Evolutionary conservation across 1,139 yeast species (phyloP).

Genomic region (Taiozyma sp.): DNA sequence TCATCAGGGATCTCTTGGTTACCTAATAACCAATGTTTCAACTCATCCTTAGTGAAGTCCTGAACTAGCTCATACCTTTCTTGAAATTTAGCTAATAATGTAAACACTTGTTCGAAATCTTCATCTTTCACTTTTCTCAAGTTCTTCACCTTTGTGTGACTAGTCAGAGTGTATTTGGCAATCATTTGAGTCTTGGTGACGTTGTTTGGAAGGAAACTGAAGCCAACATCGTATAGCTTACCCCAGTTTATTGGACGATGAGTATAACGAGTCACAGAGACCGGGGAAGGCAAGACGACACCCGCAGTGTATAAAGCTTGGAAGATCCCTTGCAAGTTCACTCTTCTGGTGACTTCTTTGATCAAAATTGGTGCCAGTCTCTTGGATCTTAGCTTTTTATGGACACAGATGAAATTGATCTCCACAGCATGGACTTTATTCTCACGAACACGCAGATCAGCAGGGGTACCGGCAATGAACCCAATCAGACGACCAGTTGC

Average conservation of each 20-base stretch:
- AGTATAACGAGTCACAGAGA: constrained; percentile 84
- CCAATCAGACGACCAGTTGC: constrained; percentile 76
- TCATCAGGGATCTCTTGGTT: constrained; percentile 27
- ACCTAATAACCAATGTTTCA: constrained; percentile 77
- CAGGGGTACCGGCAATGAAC: constrained; percentile 88
- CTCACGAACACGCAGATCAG: constrained; percentile 57
- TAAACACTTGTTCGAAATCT: constrained; percentile 63
- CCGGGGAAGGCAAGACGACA: constrained; percentile 83
- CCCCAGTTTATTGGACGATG: constrained; percentile 95
- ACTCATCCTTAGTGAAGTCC: constrained; percentile 61
- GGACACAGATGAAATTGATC: constrained; percentile 90
- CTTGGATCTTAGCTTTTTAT: constrained; percentile 88
- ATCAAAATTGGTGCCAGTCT: constrained; percentile 91
- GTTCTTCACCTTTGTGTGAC: constrained; percentile 48
- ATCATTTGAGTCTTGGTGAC: constrained; percentile 79
- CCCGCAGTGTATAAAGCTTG: constrained; percentile 97
- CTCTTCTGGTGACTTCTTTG: constrained; percentile 91
- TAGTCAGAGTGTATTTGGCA: constrained; percentile 70
- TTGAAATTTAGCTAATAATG: constrained; percentile 57
- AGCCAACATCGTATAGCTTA: constrained; percentile 85
- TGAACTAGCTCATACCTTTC: constrained; percentile 69
- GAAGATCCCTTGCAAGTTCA: constrained; percentile 81
- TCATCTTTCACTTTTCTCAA: constrained; percentile 54
- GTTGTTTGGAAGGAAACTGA: constrained; percentile 70
- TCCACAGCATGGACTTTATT: constrained; percentile 66